Base-by-base conservation (phyloP, 2,329 filamentous ascomycete genomes). In the Bipolaris sorokiniana region DNA sequence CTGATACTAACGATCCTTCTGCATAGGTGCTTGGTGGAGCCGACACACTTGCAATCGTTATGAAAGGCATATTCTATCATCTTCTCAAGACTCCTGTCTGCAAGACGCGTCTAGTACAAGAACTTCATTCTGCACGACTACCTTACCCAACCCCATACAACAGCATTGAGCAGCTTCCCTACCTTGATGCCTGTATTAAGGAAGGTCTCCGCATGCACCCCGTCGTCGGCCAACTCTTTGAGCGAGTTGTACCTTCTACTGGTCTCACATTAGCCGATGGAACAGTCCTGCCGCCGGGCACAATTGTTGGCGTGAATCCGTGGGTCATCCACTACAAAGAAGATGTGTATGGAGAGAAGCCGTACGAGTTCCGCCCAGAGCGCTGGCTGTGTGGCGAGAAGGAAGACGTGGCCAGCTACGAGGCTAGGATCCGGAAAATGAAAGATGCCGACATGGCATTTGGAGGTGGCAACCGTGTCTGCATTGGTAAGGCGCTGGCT, bases 111-210 rank as follows among this genome's bases (percentile, higher is more conserved):
- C 65, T 75, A 6, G 55, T 67, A 1, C n/a, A 57, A 9, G 69
- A 75, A 48, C 66, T 75, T 15, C 62, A 51, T 20, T 37, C 47
- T 20, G 64, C 67, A 28, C 41, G 54, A n/a, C 51, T 64, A 11
- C n/a, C 58, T n/a, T 62, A 54, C 53, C 65, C 63, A 7, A 46
- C 66, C 5, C 48, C 59, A n/a, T 72, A 69, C 49, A 37, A 52
- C 10, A 13, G 57, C 4, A 64, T 68, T 10, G 55, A 63, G 23
- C 48, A 69, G 9, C 68, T 81, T 2, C 77, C 79, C 0, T 82
- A 81, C 61, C 69, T 81, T 5, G 76, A 79, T 54, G 80, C 80
- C 5, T 80, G 78, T 57, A 78, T 81, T 64, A 80, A 80, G 61
- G 80, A 82, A 64, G 78, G 75, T 1, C 66, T 82, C 1, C 74